A percentile compares a stretch with the other conserved stretches of the same genome.
These are phyloP conservation scores for Phytophthora ramorum DNA, from an alignment of 352 stramenopile species.

Conservation along the genomic window DNA sequence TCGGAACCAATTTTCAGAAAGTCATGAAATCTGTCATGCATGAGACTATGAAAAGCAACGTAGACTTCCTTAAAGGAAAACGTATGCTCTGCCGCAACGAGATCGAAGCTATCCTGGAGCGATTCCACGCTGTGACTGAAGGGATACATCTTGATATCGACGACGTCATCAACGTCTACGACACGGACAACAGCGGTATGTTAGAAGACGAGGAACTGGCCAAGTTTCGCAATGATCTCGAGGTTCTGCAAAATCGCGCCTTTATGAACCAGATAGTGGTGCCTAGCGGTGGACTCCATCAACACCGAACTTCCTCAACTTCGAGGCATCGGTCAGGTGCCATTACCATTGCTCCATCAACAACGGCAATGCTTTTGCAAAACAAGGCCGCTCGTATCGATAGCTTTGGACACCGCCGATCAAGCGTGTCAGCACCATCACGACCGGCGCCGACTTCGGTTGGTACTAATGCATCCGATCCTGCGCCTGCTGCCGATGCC, in stretches of 20 bases:
- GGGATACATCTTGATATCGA: constrained; percentile 80
- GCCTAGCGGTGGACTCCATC: constrained; percentile 23
- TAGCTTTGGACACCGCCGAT: constrained; percentile 10
- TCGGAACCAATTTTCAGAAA: constrained; percentile 89
- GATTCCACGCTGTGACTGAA: constrained; percentile 77
- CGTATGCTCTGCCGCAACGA: constrained; percentile 75
- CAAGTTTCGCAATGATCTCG: constrained; percentile 73
- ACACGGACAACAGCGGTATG: constrained; percentile 80
- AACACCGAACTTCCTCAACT: constrained; percentile 11
- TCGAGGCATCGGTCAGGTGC: constrained; percentile 20
- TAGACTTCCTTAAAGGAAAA: constrained; percentile 79
- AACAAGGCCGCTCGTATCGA: constrained; percentile 25
- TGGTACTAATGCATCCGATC: neutral
- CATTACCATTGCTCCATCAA: constrained; percentile 4
- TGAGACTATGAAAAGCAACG: constrained; percentile 80
- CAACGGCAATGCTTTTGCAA: constrained; percentile 29
- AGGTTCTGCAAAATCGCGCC: constrained; percentile 75
- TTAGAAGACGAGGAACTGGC: constrained; percentile 79
- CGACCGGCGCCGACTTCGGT: neutral
- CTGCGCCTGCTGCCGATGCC: neutral
- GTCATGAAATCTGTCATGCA: constrained; percentile 85
- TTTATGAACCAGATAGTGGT: constrained; percentile 49
- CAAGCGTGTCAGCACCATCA: neutral
- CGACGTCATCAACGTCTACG: constrained; percentile 83
- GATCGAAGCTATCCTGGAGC: constrained; percentile 73